Percentiles rank a stretch among this genome's conserved stretches.
Evolutionary conservation across 2,329 filamentous ascomycete species (phyloP).

Genomic region (Exophiala bonariae): DNA sequence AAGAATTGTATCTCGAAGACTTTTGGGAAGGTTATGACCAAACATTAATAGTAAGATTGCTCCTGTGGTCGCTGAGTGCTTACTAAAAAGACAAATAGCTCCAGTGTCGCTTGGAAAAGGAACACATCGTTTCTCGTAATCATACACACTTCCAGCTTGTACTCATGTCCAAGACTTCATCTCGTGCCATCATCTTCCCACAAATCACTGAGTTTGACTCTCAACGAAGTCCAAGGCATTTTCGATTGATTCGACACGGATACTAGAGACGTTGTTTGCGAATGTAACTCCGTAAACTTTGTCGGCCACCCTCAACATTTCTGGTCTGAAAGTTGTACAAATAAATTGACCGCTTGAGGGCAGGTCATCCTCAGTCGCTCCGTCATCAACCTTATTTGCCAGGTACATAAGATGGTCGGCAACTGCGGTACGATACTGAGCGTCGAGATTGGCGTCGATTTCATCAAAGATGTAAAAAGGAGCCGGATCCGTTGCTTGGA

Average conservation of each 20-base stretch:
- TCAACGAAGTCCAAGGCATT: conserved; percentile 93
- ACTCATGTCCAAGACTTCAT: neutral
- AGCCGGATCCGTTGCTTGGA: conserved; percentile 94
- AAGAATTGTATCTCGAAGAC: no score
- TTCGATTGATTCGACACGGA: conserved; percentile 84
- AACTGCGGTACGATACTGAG: conserved; percentile 95
- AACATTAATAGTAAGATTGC: no score
- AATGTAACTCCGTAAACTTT: conserved; percentile 96
- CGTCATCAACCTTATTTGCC: conserved; percentile 61
- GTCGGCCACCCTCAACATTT: conserved; percentile 93
- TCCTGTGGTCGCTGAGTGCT: no score
- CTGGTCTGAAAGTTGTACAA: conserved; percentile 96
- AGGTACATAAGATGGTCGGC: conserved; percentile 83
- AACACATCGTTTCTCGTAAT: no score
- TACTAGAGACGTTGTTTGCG: conserved; percentile 88
- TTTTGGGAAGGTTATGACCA: no score
- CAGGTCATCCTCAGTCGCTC: conserved; percentile 39
- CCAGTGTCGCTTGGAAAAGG: no score
- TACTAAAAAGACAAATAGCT: no score
- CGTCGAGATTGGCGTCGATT: conserved; percentile 96
- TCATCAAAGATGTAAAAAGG: conserved; percentile 99
- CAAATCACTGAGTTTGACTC: conserved; percentile 59
- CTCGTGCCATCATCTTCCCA: neutral
- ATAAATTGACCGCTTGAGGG: conserved; percentile 73
- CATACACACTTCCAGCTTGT: no score